Base-by-base conservation (phyloP, 768 basidiomycete genomes). In the Amanita pseudoporphyria region DNA sequence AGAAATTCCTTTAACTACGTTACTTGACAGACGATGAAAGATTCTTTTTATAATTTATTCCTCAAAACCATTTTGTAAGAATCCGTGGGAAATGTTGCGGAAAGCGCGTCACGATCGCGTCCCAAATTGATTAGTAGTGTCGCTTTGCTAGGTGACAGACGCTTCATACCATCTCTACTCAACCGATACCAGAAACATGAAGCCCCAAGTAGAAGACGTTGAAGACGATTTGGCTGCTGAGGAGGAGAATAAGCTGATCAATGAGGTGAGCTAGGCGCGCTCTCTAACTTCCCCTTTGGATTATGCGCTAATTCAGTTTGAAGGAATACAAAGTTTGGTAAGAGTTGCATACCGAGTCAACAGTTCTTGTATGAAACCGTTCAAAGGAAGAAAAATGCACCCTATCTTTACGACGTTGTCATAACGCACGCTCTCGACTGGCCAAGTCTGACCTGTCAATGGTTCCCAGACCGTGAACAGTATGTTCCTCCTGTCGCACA, bases 381-480 rank as follows among this genome's bases (percentile, higher is more conserved):
- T 37, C 44, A 43, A 63, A 92, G 88, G 88, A 92, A 92, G 75
- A 92, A 92, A 71, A 95, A 94, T 68, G 91, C 94, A 47, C 95
- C 94, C 10, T 98, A 95, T 69, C 79, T 98, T 12, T 99, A 99
- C 65, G 96, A 99, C 66, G 76, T 95, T 19, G 90, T 99, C 56
- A 85, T 99, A 59, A 97, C 95, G 1, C 95, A 98, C 63, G 95
- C 95, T 28, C 75, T 98, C 44, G 92, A 96, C 67, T 99, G 96
- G 96, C 96, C 96, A 16, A 91, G 85, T 60, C 64, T 99, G 60
- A 99, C 96, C 4, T 93, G 90, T 64, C 96, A 98, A 69, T 99
- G 96, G 96, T 88, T 99, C 66, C 96, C 96, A 0, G 96, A 99
- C 73, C 85, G 82, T 65, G 90, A 97, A 68, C 79, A 81, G 94